Conservation (phyloP, 1,284 basidiomycete species). For the Apiotrichum gamsii region DNA sequence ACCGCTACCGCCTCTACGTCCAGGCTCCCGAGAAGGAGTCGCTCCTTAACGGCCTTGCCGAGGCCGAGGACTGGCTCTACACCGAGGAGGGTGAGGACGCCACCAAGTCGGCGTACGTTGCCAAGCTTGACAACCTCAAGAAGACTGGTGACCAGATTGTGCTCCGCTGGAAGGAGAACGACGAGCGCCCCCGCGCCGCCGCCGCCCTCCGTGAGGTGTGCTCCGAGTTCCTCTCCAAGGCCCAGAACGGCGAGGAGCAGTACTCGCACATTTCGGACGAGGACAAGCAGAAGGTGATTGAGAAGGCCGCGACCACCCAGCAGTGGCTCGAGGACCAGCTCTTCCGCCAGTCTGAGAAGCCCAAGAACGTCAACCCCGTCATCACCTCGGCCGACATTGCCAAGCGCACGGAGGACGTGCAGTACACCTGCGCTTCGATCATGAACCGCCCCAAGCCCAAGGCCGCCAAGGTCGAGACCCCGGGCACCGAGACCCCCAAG, state of each 20-base stretch:
- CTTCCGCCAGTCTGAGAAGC: constrained; percentile 71
- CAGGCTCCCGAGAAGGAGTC: constrained; percentile 67
- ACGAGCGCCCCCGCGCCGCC: constrained; percentile 67
- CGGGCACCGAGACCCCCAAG: constrained; percentile 52
- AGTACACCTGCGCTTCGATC: constrained; percentile 76
- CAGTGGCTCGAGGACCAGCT: constrained; percentile 91
- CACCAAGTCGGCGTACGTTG: constrained; percentile 79
- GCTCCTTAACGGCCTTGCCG: constrained; percentile 61
- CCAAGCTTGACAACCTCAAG: constrained; percentile 71
- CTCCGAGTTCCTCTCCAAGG: constrained; percentile 73
- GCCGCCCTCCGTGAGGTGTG: constrained; percentile 73
- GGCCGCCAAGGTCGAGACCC: constrained; percentile 50
- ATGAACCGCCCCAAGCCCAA: constrained; percentile 83
- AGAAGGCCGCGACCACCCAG: constrained; percentile 61
- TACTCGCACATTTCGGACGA: constrained; percentile 80
- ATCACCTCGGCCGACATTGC: constrained; percentile 70
- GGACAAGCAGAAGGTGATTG: constrained; percentile 68
- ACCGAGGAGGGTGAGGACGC: constrained; percentile 91
- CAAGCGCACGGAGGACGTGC: constrained; percentile 82
- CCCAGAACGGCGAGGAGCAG: constrained; percentile 73
- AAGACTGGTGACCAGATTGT: constrained; percentile 75
- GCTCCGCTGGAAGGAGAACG: constrained; percentile 69
- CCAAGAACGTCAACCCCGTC: constrained; percentile 79
- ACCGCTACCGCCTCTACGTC: constrained; percentile 68
- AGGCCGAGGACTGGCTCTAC: constrained; percentile 92